Evolutionary conservation across 2,329 filamentous ascomycete genomes (phyloP), one percentile per base, ranked within the genome.

Genomic region (Colletotrichum sp.): DNA sequence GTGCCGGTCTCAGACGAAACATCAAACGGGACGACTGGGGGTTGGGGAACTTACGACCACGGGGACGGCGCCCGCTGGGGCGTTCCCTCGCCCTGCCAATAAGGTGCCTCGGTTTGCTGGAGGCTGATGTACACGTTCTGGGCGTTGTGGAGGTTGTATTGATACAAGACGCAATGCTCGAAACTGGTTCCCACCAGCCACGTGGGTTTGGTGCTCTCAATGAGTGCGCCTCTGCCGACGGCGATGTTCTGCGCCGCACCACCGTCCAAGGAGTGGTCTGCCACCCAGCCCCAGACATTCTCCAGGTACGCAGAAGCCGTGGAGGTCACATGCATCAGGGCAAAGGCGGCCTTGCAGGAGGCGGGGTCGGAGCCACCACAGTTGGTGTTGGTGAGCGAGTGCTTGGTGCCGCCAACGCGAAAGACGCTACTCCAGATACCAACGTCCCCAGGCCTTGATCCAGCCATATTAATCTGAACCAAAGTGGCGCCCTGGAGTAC

Each of bases 151-250:
- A 90, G 83, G 65, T 89, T 87, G 80, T 90, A 89, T 78, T 91
- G 87, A 81, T 91, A 91, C 39, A 91, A 81, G 7, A 85, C 84
- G 63, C 81, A 82, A 80, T 91, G 90, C 80, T 91, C 90, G 30
- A 86, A 88, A 1, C 86, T 86, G 5, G 88, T 89, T 32, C 88
- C 89, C 64, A 88, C 83, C 44, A 92, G 82, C 90, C 90, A 92
- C 26, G 87, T 89, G 4, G 88, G 87, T 8, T 84, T 83, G 18
- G 85, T 86, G 18, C 85, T 86, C 78, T 90, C 87, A 55, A 89
- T 82, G 4, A 89, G 82, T 0, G 87, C 80, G 36, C 89, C 88
- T 16, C 90, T 87, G 59, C 86, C 89, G 49, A 85, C 84, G 62
- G 85, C 87, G 39, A 88, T 88, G 63, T 83, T 85, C 68, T 85